Conservation (phyloP, 2,329 filamentous ascomycete species). For the Davidsoniella australis region DNA sequence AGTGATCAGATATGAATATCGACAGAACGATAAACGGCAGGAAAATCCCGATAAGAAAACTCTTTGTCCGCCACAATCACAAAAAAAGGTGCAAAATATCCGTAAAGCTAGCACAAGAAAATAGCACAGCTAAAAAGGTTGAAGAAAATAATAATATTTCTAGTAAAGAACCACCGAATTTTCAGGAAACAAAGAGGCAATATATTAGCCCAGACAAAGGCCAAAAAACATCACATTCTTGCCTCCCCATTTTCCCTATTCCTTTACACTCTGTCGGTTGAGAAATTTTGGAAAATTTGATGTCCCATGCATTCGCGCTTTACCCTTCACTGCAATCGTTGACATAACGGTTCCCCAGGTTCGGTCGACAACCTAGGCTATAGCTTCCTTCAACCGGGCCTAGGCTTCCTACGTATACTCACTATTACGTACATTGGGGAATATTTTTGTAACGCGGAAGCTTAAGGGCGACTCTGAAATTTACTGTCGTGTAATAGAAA, state of each 20-base stretch:
- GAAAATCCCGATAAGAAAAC: background rate
- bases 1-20: background rate
- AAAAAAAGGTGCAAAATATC: background rate
- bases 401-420: background rate
- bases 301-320: conserved; percentile 8
- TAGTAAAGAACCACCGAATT: background rate
- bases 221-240: background rate
- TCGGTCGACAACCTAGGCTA: conserved; percentile 3
- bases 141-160: too few species aligned
- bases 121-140: too few species aligned
- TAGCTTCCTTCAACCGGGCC: conserved; percentile 5
- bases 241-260: background rate
- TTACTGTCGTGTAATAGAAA: too few species aligned
- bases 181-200: background rate
- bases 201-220: background rate
- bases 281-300: conserved; percentile 3
- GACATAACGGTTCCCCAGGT: background rate
- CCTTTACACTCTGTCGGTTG: background rate
- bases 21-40: background rate
- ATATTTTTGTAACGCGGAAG: too few species aligned
- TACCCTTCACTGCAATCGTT: conserved; percentile 9
- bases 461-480: too few species aligned
- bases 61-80: background rate
- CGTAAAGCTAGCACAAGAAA: background rate
- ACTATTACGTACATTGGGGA: background rate